Conservation (phyloP, 1,139 yeast species). For the Torulaspora pretoriensis region DNA sequence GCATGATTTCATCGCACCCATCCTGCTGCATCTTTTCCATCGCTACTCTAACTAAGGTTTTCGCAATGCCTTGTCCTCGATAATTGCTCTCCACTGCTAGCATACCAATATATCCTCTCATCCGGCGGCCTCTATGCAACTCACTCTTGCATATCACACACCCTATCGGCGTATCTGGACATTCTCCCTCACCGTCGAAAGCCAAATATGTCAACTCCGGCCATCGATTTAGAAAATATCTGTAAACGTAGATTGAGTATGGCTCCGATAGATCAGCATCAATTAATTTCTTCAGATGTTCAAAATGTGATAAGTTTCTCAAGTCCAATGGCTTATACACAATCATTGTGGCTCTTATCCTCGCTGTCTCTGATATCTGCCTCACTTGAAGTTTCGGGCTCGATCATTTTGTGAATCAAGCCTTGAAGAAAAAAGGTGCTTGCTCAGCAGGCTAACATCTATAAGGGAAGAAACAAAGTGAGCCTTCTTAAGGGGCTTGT, state of each 20-base stretch:
- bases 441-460: neutral
- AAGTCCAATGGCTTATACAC: slow-evolving; percentile 29
- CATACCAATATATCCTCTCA: slow-evolving; percentile 94
- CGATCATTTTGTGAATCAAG: neutral
- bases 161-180: slow-evolving; percentile 53
- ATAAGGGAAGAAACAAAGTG: neutral
- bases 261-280: slow-evolving; percentile 66
- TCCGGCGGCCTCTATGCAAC: slow-evolving; percentile 63
- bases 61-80: slow-evolving; percentile 81
- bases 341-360: slow-evolving; percentile 15
- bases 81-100: slow-evolving; percentile 69
- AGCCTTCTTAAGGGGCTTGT: neutral
- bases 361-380: neutral
- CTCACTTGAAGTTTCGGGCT: neutral
- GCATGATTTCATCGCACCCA: slow-evolving; percentile 78
- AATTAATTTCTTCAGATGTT: slow-evolving; percentile 44
- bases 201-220: slow-evolving; percentile 59
- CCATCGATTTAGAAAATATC: slow-evolving; percentile 67
- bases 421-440: slow-evolving; percentile 5
- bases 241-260: slow-evolving; percentile 65
- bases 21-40: slow-evolving; percentile 60
- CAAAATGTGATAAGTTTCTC: slow-evolving; percentile 31
- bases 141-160: slow-evolving; percentile 84
- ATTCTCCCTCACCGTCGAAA: slow-evolving; percentile 31
- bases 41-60: slow-evolving; percentile 57